Conservation (phyloP, 2,329 filamentous ascomycete genomes). For the Apiospora arundinis region DNA sequence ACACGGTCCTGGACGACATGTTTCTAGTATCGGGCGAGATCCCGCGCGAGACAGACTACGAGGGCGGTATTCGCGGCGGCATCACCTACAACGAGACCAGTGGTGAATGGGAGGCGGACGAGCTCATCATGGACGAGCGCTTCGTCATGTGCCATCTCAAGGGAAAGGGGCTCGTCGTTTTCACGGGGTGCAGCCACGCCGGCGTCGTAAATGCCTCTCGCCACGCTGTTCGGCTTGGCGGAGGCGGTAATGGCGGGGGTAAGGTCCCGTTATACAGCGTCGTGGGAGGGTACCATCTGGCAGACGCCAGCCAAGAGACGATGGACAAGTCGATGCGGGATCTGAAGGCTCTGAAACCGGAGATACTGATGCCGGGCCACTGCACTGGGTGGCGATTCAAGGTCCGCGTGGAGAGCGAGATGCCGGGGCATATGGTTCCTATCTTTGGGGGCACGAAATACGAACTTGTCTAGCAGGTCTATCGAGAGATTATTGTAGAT, state of each 20-base stretch:
- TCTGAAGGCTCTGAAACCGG: slow-evolving; percentile 52
- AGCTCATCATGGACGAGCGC: slow-evolving; percentile 58
- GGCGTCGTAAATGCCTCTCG: slow-evolving; percentile 58
- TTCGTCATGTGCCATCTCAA: slow-evolving; percentile 60
- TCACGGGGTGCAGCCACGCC: slow-evolving; percentile 62
- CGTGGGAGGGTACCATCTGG: slow-evolving; percentile 61
- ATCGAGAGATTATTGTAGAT: too few species aligned
- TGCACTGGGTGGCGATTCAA: slow-evolving; percentile 63
- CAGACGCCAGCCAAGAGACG: slow-evolving; percentile 50
- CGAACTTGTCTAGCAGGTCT: slow-evolving; percentile 21
- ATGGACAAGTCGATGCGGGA: slow-evolving; percentile 54
- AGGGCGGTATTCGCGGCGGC: slow-evolving; percentile 53
- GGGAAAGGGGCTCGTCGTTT: slow-evolving; percentile 58
- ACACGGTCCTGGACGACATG: slow-evolving; percentile 54
- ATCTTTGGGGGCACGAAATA: slow-evolving; percentile 55
- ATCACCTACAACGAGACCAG: slow-evolving; percentile 33
- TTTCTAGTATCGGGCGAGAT: slow-evolving; percentile 62
- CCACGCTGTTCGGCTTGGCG: slow-evolving; percentile 51
- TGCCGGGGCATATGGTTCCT: slow-evolving; percentile 56
- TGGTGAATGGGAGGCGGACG: slow-evolving; percentile 53
- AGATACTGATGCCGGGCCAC: slow-evolving; percentile 59
- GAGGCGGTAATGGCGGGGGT: slow-evolving; percentile 30
- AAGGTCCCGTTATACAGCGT: slow-evolving; percentile 52
- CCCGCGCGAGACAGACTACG: slow-evolving; percentile 55
- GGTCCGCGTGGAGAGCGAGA: slow-evolving; percentile 55